Conservation (phyloP, 768 basidiomycete genomes). For the Cystofilobasidium macerans region DNA sequence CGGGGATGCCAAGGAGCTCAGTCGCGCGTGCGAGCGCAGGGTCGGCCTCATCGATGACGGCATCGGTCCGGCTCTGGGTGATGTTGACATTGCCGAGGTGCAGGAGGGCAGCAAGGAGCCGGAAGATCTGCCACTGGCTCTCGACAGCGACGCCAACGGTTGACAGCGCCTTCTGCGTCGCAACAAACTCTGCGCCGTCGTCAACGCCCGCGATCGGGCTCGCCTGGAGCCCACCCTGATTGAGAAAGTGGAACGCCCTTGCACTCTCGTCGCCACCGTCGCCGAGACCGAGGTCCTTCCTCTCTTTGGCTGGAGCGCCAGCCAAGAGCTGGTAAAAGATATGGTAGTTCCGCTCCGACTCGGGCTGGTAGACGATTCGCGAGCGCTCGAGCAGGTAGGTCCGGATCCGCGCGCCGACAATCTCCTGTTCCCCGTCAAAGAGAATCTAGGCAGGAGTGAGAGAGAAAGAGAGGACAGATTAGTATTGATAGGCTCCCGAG, state of each 20-base stretch:
- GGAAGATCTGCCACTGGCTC: constrained; percentile 91
- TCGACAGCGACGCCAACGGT: constrained; percentile 97
- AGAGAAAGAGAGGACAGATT: background rate
- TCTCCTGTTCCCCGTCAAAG: constrained; percentile 89
- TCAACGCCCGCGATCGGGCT: constrained; percentile 85
- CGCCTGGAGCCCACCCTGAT: constrained; percentile 79
- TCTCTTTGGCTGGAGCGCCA: constrained; percentile 86
- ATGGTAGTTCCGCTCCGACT: constrained; percentile 96
- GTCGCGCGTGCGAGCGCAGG: constrained; percentile 67
- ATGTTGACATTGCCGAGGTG: constrained; percentile 98
- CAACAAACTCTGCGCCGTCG: constrained; percentile 87
- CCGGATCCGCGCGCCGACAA: constrained; percentile 95
- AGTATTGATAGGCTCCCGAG: background rate
- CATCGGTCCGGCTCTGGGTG: constrained; percentile 65
- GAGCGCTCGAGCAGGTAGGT: constrained; percentile 97
- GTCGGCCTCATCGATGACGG: constrained; percentile 72
- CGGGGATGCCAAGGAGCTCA: constrained; percentile 76
- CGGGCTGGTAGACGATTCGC: constrained; percentile 91
- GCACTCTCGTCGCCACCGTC: constrained; percentile 64
- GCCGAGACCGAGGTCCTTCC: constrained; percentile 86
- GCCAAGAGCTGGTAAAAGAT: constrained; percentile 99
- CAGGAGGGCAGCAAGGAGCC: constrained; percentile 77
- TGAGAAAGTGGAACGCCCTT: constrained; percentile 87
- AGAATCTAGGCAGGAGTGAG: constrained; percentile 55
- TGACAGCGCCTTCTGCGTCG: constrained; percentile 85